Evolutionary conservation across 139 green algal species (phyloP).

Genomic region (Diplosphaera chodatii): DNA sequence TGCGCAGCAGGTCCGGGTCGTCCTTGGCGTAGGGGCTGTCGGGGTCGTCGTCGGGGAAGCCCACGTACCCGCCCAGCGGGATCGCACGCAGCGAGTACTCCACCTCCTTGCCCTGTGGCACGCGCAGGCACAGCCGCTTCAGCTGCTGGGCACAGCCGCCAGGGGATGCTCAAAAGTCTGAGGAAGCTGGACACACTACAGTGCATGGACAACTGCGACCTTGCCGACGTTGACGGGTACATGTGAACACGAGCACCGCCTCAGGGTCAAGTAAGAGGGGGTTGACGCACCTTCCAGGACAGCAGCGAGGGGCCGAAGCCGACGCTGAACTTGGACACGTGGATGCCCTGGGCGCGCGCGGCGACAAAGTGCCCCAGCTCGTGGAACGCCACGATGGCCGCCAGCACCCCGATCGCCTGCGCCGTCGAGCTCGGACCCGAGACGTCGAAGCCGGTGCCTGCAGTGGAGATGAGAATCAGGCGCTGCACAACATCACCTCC

Average conservation of each 20-base stretch:
- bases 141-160: too few relatives aligned
- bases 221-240: too few relatives aligned
- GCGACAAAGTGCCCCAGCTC: conserved; percentile 89
- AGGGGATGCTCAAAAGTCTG: too few relatives aligned
- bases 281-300: conserved; percentile 54
- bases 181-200: too few relatives aligned
- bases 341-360: conserved; percentile 79
- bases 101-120: conserved; percentile 56
- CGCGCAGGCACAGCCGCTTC: neutral
- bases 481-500: too few relatives aligned
- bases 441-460: conserved; percentile 45
- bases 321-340: conserved; percentile 92
- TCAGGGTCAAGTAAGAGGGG: neutral
- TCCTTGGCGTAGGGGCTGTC: conserved; percentile 33
- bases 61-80: conserved; percentile 93
- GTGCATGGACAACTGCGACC: too few relatives aligned
- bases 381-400: conserved; percentile 84
- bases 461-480: neutral
- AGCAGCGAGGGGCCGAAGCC: conserved; percentile 87
- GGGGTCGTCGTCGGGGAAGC: conserved; percentile 93
- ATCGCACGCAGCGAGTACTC: conserved; percentile 91
- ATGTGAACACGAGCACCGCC: too few relatives aligned
- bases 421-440: conserved; percentile 46
- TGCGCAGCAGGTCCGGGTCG: conserved; percentile 93
- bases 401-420: conserved; percentile 73